Conservation (phyloP, 2,329 filamentous ascomycete genomes). For the Ophidiomyces ophidiicola region DNA sequence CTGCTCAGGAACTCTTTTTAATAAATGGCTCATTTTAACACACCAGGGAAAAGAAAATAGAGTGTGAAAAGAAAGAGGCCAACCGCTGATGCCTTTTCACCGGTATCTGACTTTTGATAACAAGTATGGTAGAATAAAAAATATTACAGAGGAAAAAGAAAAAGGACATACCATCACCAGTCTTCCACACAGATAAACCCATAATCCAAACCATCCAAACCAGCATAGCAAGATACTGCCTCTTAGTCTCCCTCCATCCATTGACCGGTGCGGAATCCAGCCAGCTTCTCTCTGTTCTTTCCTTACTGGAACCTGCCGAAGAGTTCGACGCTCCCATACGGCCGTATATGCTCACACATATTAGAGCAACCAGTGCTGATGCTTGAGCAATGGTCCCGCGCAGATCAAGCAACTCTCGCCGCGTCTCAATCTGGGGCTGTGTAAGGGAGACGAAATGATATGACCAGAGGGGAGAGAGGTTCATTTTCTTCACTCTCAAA, state of each 20-base stretch:
- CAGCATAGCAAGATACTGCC: conserved; percentile 35
- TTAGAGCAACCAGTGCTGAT: conserved; percentile 38
- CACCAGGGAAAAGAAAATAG: neutral
- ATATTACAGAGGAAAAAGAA: neutral
- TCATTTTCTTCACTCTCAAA: neutral
- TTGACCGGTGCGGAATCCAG: conserved; percentile 33
- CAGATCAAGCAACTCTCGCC: conserved; percentile 42
- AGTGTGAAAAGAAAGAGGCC: conserved; percentile 1
- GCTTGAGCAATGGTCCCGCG: conserved; percentile 46
- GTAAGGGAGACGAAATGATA: conserved; percentile 45
- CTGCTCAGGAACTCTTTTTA: too few relatives aligned
- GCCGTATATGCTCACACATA: conserved; percentile 29
- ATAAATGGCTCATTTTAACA: too few relatives aligned
- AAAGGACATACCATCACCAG: conserved; percentile 40
- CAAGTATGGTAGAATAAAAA: neutral
- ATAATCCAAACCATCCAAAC: conserved; percentile 44
- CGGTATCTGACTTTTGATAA: neutral
- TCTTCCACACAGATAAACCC: conserved; percentile 38
- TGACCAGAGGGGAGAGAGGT: conserved; percentile 23
- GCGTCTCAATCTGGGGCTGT: conserved; percentile 38
- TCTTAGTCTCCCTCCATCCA: conserved; percentile 39
- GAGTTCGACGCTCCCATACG: conserved; percentile 3
- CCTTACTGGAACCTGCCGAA: neutral
- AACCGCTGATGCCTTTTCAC: too few relatives aligned
- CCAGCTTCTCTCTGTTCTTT: conserved; percentile 27